A percentile compares a stretch with the other conserved stretches of the same genome.
These are phyloP conservation scores for Ceratobasidium sp. DNA, from an alignment of 1,284 basidiomycete genomes.

Conservation along the genomic window DNA sequence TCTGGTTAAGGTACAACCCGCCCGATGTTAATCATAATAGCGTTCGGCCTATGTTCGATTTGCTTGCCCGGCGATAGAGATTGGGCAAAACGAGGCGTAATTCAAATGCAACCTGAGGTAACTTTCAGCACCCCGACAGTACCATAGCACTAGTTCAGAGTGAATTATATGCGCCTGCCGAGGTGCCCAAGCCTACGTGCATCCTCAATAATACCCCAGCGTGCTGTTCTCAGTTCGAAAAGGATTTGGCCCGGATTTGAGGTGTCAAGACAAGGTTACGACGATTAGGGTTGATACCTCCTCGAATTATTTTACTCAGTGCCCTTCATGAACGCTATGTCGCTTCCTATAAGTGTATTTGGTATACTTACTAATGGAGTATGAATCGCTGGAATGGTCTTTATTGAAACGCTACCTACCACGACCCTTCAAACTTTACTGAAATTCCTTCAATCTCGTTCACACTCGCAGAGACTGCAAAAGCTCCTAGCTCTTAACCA, in stretches of 20 bases:
- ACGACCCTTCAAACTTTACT: slow-evolving; percentile 14
- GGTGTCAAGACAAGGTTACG: slow-evolving; percentile 17
- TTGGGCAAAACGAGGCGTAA: too few relatives aligned
- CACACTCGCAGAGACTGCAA: slow-evolving; percentile 10
- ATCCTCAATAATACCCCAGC: too few relatives aligned
- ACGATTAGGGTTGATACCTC: slow-evolving; percentile 19
- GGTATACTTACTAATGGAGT: not conserved
- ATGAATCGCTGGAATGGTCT: not conserved
- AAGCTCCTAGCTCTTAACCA: not conserved
- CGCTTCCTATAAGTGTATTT: not conserved
- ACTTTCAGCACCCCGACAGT: too few relatives aligned
- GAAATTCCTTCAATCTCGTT: slow-evolving; percentile 28
- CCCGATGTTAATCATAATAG: too few relatives aligned
- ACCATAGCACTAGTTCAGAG: too few relatives aligned
- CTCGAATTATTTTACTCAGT: slow-evolving; percentile 18
- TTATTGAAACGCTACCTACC: slow-evolving; percentile 32
- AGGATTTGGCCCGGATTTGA: slow-evolving; percentile 30
- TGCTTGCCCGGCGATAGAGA: too few relatives aligned
- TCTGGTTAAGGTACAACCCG: too few relatives aligned
- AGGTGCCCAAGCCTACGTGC: too few relatives aligned
- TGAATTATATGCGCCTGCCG: too few relatives aligned
- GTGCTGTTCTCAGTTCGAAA: slow-evolving; percentile 19
- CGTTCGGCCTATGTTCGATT: too few relatives aligned
- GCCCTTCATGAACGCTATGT: slow-evolving; percentile 28
- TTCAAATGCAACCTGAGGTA: too few relatives aligned